Conservation (phyloP, 106 monocot genomes). For the Ottelia alismoides region DNA sequence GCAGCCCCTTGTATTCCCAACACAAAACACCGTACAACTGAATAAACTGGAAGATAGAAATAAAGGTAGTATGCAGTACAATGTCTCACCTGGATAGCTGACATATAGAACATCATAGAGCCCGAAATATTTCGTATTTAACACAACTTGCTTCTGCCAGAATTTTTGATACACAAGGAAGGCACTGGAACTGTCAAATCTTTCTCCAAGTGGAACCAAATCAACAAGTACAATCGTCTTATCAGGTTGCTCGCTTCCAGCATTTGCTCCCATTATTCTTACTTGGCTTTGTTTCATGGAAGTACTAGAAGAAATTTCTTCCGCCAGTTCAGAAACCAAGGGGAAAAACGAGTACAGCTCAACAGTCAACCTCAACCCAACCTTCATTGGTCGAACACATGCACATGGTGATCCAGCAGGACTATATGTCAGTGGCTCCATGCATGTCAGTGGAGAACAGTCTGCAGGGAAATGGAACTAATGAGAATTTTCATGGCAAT, state of each 20-base stretch:
- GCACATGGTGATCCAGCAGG: constrained; percentile 58
- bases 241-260: constrained; percentile 54
- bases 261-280: constrained; percentile 93
- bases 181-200: constrained; percentile 50
- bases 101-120: constrained; percentile 82
- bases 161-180: constrained; percentile 38
- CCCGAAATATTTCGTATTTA: constrained; percentile 60
- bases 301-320: constrained; percentile 69
- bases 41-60: background rate
- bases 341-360: constrained; percentile 77
- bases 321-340: constrained; percentile 69
- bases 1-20: too few relatives aligned
- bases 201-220: constrained; percentile 58
- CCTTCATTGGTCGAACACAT: constrained; percentile 83
- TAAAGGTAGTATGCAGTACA: background rate
- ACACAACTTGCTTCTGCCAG: constrained; percentile 71
- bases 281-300: constrained; percentile 77
- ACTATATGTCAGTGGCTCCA: constrained; percentile 51
- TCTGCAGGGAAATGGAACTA: constrained; percentile 38
- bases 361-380: constrained; percentile 45
- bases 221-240: constrained; percentile 68
- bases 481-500: background rate
- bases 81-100: constrained; percentile 64
- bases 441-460: constrained; percentile 40
- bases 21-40: background rate